Base-by-base conservation (phyloP, 1,284 basidiomycete species). In the Rhodofomes roseus region DNA sequence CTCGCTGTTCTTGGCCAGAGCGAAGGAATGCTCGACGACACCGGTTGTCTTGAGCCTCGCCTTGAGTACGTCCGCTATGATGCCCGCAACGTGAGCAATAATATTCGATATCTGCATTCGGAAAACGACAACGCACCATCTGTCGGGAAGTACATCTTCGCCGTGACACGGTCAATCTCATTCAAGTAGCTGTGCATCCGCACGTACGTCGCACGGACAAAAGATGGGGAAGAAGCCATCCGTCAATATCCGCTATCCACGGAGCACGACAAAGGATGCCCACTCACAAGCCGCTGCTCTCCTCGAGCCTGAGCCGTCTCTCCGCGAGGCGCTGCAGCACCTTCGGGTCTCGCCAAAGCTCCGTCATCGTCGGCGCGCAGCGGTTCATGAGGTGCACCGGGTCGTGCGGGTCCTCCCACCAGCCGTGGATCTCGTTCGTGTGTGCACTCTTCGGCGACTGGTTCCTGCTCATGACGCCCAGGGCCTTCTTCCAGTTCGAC, bases 371-470 rank as follows among this genome's bases (percentile, higher is more conserved):
- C 53, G 79, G 78, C 9, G 82, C 81, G 69, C 83, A 88, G 18
- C 81, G 79, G 66, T 86, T 78, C 27, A 93, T 74, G 52, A 81
- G 71, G 69, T 91, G 88, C 55, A 90, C 88, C 34, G 89, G 90
- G 70, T 92, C 90, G 22, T 83, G 79, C 40, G 87, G 89, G 75
- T 92, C 88, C 71, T 90, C 89, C 89, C 89, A 92, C 89, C 89
- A 91, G 18, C 87, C 87, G 66, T 82, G 81, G 55, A 90, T 80
- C 72, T 89, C 87, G 56, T 85, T 85, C 23, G 84, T 80, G 68
- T 86, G 82, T 34, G 81, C 79, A 63, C 80, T 84, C 77, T 86
- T 86, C 7, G 85, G 84, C 68, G 82, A 87, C 73, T 82, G 84
- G 51, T 82, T 79, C 65, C 73, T 81, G n/a, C 81, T 80, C 27